Evolutionary conservation across 192 early-diverging fungal genomes (phyloP).

Genomic region (Backusella tuberculispora): DNA sequence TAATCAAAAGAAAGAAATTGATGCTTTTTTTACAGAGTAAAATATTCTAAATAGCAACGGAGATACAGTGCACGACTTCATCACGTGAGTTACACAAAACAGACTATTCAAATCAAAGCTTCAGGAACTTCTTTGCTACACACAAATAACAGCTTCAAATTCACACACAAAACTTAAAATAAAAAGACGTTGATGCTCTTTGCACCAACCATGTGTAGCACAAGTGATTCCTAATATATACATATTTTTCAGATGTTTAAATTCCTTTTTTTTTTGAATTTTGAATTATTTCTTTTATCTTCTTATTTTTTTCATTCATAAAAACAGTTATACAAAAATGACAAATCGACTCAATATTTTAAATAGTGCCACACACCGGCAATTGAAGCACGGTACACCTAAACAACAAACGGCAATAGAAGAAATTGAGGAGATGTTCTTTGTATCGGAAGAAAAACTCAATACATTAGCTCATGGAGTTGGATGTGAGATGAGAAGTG

Average conservation of each 20-base stretch:
- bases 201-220: neutral
- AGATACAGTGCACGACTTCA: neutral
- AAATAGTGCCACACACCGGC: neutral
- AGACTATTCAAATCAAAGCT: neutral
- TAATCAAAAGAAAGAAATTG: slow-evolving; percentile 3
- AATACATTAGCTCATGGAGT: slow-evolving; percentile 48
- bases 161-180: slow-evolving; percentile 1
- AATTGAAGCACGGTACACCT: neutral
- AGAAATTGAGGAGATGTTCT: slow-evolving; percentile 9
- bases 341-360: slow-evolving; percentile 5
- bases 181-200: neutral
- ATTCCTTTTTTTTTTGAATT: neutral
- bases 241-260: neutral
- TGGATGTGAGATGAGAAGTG: slow-evolving; percentile 55
- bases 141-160: neutral
- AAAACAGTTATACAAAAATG: slow-evolving; percentile 1
- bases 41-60: neutral
- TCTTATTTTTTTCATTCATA: neutral
- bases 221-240: neutral
- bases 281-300: neutral
- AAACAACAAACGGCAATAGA: slow-evolving; percentile 22
- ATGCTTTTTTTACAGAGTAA: neutral
- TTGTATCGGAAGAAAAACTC: slow-evolving; percentile 17
- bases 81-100: slow-evolving; percentile 4
- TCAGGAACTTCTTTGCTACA: too few relatives aligned